A percentile compares a stretch with the other conserved stretches of the same genome.
Evolutionary conservation across 352 stramenopile species (phyloP).

Genomic region (Pythium aristosporum): DNA sequence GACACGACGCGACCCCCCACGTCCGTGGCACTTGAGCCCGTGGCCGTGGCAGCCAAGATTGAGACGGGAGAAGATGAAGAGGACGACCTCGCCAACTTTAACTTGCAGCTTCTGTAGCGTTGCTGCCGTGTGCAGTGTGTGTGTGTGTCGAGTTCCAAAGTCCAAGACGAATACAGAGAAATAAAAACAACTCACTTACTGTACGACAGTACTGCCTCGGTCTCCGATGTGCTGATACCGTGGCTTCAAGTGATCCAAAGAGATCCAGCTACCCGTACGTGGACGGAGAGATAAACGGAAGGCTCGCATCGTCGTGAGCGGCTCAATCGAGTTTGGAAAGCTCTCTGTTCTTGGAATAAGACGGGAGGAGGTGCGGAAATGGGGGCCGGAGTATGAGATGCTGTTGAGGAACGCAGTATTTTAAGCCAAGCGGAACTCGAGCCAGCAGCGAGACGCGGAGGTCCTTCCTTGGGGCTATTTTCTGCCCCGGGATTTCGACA

Average conservation of each 20-base stretch:
- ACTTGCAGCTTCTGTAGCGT: constrained; percentile 44
- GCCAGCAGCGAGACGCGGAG: background rate
- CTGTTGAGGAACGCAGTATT: no score
- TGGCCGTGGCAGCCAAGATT: background rate
- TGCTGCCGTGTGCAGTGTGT: no score
- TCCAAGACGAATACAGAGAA: background rate
- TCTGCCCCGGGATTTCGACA: background rate
- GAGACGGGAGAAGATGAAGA: constrained; percentile 26
- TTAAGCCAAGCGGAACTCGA: background rate
- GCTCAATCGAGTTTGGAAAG: no score
- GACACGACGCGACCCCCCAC: constrained; percentile 44
- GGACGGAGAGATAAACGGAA: constrained; percentile 1
- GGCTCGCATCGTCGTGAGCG: no score
- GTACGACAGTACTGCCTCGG: no score
- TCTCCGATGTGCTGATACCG: no score
- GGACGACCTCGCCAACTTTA: constrained; percentile 79
- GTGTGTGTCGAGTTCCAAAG: background rate
- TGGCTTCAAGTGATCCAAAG: background rate
- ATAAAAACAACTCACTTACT: no score
- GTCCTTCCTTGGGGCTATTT: constrained; percentile 14
- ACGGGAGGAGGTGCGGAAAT: no score
- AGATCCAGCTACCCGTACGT: background rate
- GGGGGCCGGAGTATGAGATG: no score
- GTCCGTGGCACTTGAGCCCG: background rate
- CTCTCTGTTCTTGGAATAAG: no score